phyloP scores from a whole-genome alignment of 2,329 filamentous ascomycete species.

The Teratosphaeriaceae sp. region DNA sequence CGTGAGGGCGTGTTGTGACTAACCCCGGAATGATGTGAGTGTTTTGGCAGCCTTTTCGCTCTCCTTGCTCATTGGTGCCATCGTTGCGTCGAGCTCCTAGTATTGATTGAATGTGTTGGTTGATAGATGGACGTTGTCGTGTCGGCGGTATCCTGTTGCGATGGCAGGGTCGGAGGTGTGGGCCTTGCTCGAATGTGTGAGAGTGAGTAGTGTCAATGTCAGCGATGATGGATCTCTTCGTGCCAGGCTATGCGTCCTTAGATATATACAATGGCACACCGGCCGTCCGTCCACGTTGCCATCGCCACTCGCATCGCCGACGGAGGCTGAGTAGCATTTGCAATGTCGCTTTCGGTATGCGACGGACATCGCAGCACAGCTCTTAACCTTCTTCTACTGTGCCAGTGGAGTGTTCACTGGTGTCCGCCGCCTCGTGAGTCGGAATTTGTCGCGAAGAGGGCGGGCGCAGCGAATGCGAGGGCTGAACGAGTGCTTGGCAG shows the following conservation, averaged over 20 bases:
- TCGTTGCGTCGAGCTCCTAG: background rate
- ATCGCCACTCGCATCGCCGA: no score
- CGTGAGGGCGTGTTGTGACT: background rate
- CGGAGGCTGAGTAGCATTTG: no score
- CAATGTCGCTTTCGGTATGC: no score
- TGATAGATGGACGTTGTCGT: no score
- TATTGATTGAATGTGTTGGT: background rate
- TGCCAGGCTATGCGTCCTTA: background rate
- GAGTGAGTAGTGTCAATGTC: background rate
- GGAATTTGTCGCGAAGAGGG: background rate
- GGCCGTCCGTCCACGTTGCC: background rate
- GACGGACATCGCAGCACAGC: background rate
- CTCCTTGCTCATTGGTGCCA: background rate
- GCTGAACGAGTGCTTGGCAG: background rate
- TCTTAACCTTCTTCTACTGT: no score
- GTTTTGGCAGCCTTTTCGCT: background rate
- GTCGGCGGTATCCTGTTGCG: no score
- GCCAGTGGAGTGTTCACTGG: no score
- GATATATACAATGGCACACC: background rate
- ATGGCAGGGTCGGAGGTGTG: no score
- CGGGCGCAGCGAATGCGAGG: background rate
- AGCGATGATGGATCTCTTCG: background rate
- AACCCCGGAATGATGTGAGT: background rate
- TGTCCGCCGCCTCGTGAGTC: background rate
- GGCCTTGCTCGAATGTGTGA: no score